A percentile compares a stretch with the other conserved stretches of the same genome.
These are phyloP conservation scores for Fraxinus xanthoxyloides DNA, from an alignment of 305 asterid genomes.

Conservation along the genomic window DNA sequence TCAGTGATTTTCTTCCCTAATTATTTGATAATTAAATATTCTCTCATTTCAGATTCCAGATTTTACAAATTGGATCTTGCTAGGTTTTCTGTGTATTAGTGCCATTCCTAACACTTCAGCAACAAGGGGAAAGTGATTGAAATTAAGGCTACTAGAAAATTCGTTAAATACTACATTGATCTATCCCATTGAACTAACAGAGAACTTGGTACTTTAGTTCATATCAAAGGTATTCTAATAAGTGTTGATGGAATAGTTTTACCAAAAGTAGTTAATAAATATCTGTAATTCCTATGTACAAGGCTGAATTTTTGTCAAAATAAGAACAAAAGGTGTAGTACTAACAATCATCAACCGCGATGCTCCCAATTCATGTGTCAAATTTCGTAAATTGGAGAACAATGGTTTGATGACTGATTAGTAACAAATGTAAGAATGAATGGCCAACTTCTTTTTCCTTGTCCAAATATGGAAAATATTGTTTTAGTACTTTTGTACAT, in stretches of 20 bases:
- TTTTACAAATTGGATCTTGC: background rate
- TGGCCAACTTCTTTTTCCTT: background rate
- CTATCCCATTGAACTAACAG: constrained; percentile 10
- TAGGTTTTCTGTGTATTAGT: background rate
- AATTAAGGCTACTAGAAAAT: background rate
- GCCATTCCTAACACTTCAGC: background rate
- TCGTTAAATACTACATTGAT: background rate
- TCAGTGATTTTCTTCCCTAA: background rate
- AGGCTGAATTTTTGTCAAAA: background rate
- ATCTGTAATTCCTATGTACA: background rate
- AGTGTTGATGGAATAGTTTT: constrained; percentile 13
- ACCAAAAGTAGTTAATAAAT: background rate
- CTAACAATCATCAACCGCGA: background rate
- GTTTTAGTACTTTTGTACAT: background rate
- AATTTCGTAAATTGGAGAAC: constrained; percentile 6
- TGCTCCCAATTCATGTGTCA: constrained; percentile 3
- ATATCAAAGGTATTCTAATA: background rate
- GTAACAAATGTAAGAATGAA: background rate
- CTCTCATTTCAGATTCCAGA: background rate
- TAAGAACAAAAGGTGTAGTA: background rate
- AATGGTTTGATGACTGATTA: background rate
- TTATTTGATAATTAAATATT: background rate
- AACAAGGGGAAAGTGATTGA: background rate
- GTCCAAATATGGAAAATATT: background rate
- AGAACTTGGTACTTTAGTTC: background rate